Conservation (phyloP, 2,329 filamentous ascomycete species). For the Botryotinia globosa region DNA sequence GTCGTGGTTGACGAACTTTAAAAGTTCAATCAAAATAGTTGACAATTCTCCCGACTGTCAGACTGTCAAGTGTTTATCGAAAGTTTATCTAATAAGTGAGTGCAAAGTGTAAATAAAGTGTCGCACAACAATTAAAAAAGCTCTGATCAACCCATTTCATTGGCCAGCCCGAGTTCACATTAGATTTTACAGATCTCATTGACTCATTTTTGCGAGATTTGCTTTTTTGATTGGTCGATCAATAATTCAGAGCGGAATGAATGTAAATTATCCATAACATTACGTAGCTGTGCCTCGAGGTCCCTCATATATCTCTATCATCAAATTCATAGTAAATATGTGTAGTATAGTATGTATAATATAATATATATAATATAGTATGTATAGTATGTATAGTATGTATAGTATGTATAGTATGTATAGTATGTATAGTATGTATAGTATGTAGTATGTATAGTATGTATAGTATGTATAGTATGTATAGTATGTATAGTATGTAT, state of each 20-base stretch:
- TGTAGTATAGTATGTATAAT: not conserved
- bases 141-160: not conserved
- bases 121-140: not conserved
- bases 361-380: not conserved
- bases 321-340: not conserved
- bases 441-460: not conserved
- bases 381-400: not conserved
- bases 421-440: not conserved
- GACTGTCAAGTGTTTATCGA: not conserved
- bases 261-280: not conserved
- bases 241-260: not conserved
- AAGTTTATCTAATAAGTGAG: no score
- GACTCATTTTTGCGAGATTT: not conserved
- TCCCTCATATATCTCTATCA: not conserved
- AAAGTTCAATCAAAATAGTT: not conserved
- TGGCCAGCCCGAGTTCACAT: not conserved
- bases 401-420: not conserved
- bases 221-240: not conserved
- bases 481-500: not conserved
- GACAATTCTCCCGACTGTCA: not conserved
- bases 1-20: not conserved
- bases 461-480: not conserved
- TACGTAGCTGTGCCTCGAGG: not conserved
- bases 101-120: not conserved
- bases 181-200: not conserved